Percentiles rank a stretch among this genome's conserved stretches.
These are phyloP conservation scores for Setomelanomma holmii DNA, from an alignment of 2,329 filamentous ascomycete species.

Conservation along the genomic window DNA sequence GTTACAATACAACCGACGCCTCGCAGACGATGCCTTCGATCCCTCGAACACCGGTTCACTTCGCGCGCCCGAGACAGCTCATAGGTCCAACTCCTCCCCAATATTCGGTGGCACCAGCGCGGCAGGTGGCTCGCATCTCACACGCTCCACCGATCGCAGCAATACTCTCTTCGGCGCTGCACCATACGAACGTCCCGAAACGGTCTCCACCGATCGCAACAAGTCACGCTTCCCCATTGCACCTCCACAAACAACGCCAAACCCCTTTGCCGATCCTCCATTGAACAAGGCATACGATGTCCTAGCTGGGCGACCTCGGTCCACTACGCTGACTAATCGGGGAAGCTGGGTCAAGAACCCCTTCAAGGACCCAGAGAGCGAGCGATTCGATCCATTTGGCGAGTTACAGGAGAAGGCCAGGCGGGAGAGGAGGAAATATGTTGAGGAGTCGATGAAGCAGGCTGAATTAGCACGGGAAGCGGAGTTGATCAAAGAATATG, in stretches of 20 bases:
- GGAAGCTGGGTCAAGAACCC: conserved; percentile 45
- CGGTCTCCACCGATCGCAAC: conserved; percentile 35
- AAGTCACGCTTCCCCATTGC: conserved; percentile 23
- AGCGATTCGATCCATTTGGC: conserved; percentile 48
- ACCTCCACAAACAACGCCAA: conserved; percentile 36
- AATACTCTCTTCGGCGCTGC: conserved; percentile 36
- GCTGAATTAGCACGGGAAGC: conserved; percentile 21
- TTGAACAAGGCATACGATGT: conserved; percentile 47
- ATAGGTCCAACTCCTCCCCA: conserved; percentile 17
- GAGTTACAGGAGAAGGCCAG: conserved; percentile 44
- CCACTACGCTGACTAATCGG: conserved; percentile 44
- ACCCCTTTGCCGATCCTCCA: conserved; percentile 45
- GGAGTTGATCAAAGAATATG: conserved; percentile 20
- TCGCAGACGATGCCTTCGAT: conserved; percentile 36
- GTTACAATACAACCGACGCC: conserved; percentile 16
- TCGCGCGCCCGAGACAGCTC: conserved; percentile 29
- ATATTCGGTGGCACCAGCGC: conserved; percentile 8
- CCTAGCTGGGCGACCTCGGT: conserved; percentile 39
- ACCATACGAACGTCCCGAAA: conserved; percentile 40
- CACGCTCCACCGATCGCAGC: conserved; percentile 31
- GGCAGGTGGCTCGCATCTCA: conserved; percentile 21
- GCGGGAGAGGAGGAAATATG: conserved; percentile 30
- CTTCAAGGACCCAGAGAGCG: conserved; percentile 42
- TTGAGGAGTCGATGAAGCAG: conserved; percentile 34
- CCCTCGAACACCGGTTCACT: conserved; percentile 30